Conservation (phyloP, 1,284 basidiomycete genomes). For the Inonotus obliquus region DNA sequence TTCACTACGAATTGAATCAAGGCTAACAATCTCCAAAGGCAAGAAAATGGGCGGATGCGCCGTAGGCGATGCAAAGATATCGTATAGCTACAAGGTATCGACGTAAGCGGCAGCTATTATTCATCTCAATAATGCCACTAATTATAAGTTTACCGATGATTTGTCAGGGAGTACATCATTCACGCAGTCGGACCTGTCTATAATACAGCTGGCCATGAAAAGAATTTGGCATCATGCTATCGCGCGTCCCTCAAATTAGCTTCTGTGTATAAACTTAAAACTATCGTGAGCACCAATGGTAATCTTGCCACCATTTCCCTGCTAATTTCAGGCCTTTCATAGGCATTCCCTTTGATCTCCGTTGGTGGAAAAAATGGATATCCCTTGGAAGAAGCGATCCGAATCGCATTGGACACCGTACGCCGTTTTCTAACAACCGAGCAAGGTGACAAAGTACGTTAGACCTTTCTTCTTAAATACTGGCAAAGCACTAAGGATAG, state of each 20-base stretch:
- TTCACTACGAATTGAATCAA: neutral
- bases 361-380: conserved; percentile 73
- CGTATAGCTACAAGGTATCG: conserved; percentile 65
- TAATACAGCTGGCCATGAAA: conserved; percentile 43
- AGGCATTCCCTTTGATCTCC: conserved; percentile 80
- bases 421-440: conserved; percentile 54
- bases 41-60: conserved; percentile 66
- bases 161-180: conserved; percentile 52
- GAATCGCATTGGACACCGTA: conserved; percentile 57
- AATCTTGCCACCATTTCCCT: neutral
- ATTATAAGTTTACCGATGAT: neutral
- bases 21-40: conserved; percentile 36
- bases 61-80: conserved; percentile 83
- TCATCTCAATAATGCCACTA: neutral
- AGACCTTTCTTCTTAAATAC: neutral
- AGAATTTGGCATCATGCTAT: conserved; percentile 72
- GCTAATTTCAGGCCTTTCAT: neutral
- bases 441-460: conserved; percentile 43
- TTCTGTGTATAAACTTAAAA: conserved; percentile 51
- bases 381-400: conserved; percentile 66
- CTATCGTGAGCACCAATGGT: conserved; percentile 45
- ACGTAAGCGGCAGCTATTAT: conserved; percentile 41
- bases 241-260: conserved; percentile 59
- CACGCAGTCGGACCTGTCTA: conserved; percentile 89
- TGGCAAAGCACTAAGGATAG: neutral